Evolutionary conservation across 331 rosid species (phyloP), one percentile per base, ranked within the genome.

Genomic region (Acacia concinna): DNA sequence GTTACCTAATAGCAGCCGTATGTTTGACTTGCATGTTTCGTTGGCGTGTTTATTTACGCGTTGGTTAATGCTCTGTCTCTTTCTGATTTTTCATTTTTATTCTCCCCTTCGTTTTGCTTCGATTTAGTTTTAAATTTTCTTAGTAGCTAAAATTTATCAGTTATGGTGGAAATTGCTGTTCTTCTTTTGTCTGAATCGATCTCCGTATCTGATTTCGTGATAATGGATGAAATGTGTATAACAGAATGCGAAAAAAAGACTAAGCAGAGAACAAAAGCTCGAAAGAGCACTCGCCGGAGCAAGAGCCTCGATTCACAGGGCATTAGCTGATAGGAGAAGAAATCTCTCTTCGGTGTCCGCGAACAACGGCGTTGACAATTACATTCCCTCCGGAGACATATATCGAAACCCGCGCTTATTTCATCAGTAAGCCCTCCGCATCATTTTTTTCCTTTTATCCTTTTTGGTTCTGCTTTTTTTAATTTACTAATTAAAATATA

Each of bases 361-460:
- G 6, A 72, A 51, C 59, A 35, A 54, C 14, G 41, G 38, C 60
- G 52, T 18, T 6, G 78, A 64, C 64, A 28, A n/a, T 38, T 78
- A 74, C 79, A 64, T 81, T 69, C 35, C 81, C 23, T 41, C 54
- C 32, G 83, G 76, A 74, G 41, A 52, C 76, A 77, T 81, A 52
- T 85, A 85, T 63, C 85, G 46, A 20, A 78, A 78, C 79, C 79
- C 79, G 54, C 84, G 84, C 83, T 62, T 85, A 54, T 90, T 94
- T 83, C 83, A 89, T 81, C 91, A 71, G 98, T 93, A 75, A 85
- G 84, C 59, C 44, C 14, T 78, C 62, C 37, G 6, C 17, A 11
- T 30, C 31, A 54, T 57, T 57, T 57, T 57, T 57, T 56, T 2
- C 30, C 13, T 10, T 10, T 9, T 6, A 21, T 25, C 31, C 63